Evolutionary conservation across 768 basidiomycete species (phyloP).

Genomic region (Phanerodontia chrysosporium): DNA sequence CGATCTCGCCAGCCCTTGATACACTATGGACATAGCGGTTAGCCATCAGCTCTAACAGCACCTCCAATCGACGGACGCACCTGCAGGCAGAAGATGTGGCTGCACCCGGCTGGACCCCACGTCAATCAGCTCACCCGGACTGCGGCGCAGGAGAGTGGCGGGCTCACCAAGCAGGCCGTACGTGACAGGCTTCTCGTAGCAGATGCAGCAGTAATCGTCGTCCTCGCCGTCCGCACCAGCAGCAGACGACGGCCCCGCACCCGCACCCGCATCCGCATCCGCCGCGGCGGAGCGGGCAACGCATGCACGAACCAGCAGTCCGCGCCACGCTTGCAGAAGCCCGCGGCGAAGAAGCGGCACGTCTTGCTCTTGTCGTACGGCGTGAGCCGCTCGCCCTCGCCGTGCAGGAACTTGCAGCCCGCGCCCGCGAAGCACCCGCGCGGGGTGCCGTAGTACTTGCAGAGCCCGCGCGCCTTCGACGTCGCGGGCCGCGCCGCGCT

Average conservation of each 20-base stretch:
- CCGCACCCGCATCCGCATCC: too few species aligned
- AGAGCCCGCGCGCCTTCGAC: slow-evolving; percentile 67
- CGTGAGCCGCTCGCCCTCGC: slow-evolving; percentile 45
- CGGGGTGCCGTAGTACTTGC: slow-evolving; percentile 57
- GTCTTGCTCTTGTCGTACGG: slow-evolving; percentile 70
- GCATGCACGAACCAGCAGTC: slow-evolving; percentile 75
- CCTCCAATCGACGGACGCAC: slow-evolving; percentile 35
- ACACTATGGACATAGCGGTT: slow-evolving; percentile 42
- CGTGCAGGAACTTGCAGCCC: slow-evolving; percentile 76
- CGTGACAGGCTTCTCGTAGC: slow-evolving; percentile 65
- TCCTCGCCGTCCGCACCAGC: slow-evolving; percentile 31
- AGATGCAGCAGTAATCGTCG: slow-evolving; percentile 63
- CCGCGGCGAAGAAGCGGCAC: slow-evolving; percentile 62
- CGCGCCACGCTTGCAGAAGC: slow-evolving; percentile 67
- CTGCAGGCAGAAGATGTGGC: slow-evolving; percentile 72
- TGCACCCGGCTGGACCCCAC: slow-evolving; percentile 63
- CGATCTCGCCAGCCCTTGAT: slow-evolving; percentile 75
- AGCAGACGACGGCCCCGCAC: background rate
- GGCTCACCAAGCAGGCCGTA: slow-evolving; percentile 65
- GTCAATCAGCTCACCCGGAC: background rate
- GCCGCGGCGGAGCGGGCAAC: slow-evolving; percentile 19
- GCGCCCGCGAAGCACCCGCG: slow-evolving; percentile 69
- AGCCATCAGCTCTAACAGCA: background rate
- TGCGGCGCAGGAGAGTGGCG: background rate
- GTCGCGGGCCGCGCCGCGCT: slow-evolving; percentile 57